Evolutionary conservation across 495 filamentous ascomycete genomes (phyloP), one percentile per base, ranked within the genome.

Genomic region (Pseudomonodictys pantanalensis): DNA sequence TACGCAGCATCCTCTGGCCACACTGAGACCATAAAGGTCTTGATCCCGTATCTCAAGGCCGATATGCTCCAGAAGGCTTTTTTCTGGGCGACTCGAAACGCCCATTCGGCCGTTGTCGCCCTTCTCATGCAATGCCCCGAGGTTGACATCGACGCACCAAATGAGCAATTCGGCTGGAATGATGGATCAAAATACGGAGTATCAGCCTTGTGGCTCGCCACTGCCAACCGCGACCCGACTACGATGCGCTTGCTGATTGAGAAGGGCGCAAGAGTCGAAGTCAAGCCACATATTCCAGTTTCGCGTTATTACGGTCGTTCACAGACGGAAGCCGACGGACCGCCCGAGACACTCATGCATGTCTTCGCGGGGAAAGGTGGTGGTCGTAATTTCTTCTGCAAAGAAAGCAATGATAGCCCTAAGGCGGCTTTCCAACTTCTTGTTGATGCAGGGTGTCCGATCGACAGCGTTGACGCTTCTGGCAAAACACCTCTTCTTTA

Each of bases 1-100:
- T 60, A 60, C 25, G 57, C 48, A 4, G 45, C 48, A 25, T 20
- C n/a, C 11, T 10, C 6, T 15, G 57, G 57, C 11, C 48, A 60
- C 26, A 7, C 46, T 2, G 48, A 52, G 23, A 39, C 24, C 2
- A 5, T 60, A 6, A 26, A 12, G 3, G 48, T n/a, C 11, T 46
- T 53, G 17, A 12, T 54, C 17, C n/a, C 48, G 7, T 53, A 53
- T 20, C 10, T 59, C 11, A 25, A 43, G 15, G n/a, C 15, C 17
- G 47, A 59, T 6, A 29, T 22, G 26, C 25, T 42, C 17, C n/a
- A 60, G 2, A 20, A 26, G 22, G 57, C 57, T 17, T 25, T 62
- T n/a, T 18, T 12, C 11, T 58, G 56, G 52, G 15, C 45, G 7
- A 24, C 25, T 7, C 25, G 30, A 17, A 38, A 45, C n/a, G 23